These are phyloP conservation scores for Fusarium sp. DNA, from an alignment of 2,329 filamentous ascomycete genomes.

Conservation along the genomic window DNA sequence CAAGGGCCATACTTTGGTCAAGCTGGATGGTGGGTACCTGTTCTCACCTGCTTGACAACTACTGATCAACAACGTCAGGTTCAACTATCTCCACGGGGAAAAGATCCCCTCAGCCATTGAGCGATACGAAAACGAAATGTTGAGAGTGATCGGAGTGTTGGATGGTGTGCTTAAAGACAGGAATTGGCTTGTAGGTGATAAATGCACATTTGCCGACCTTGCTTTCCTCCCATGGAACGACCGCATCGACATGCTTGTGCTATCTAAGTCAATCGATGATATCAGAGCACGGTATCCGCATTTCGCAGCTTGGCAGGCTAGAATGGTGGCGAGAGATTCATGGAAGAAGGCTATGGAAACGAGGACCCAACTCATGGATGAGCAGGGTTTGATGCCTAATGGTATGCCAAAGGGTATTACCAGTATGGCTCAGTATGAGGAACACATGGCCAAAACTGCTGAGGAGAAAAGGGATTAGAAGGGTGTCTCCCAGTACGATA, in stretches of 20 bases:
- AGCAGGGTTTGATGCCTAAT: background rate
- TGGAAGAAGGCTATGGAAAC: background rate
- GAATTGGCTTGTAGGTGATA: background rate
- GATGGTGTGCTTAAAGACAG: background rate
- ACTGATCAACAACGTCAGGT: background rate
- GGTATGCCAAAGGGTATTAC: background rate
- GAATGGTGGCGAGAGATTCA: background rate
- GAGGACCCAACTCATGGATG: background rate
- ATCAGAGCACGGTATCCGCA: background rate
- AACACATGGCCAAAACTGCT: background rate
- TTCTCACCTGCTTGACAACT: background rate
- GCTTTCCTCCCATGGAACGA: background rate
- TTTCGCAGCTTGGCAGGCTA: background rate
- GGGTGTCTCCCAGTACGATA: no score
- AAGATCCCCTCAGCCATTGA: background rate
- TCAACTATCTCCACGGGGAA: background rate
- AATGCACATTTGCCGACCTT: background rate
- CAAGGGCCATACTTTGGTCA: background rate
- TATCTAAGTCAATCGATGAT: background rate
- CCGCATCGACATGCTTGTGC: background rate
- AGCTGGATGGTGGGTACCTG: background rate
- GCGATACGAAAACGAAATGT: background rate
- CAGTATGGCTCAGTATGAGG: background rate
- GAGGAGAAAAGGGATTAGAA: background rate
- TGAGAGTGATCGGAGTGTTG: background rate